Base-by-base conservation (phyloP, 805 yeast species). In the Sugiyamaella chiloensis region DNA sequence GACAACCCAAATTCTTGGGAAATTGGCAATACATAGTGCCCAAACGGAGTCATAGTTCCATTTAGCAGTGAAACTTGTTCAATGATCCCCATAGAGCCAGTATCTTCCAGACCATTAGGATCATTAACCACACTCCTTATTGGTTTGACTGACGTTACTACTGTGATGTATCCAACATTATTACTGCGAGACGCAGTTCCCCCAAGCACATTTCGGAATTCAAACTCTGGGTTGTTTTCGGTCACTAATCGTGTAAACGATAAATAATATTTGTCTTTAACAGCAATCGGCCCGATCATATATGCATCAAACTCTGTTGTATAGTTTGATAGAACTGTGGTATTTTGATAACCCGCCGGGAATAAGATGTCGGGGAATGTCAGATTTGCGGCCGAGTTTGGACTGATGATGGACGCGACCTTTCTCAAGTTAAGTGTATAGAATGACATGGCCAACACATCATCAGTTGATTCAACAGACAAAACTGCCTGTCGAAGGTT, bases 81-180 rank as follows among this genome's bases (percentile, higher is more conserved):
- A 9, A 53, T 37, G 23, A 54, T 39, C 4, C 46, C 53, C 56
- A 52, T 52, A 8, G 36, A 42, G n/a, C 55, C 52, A 9, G 31
- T 31, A n/a, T 42, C 46, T 17, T 46, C 53, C 2, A 52, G 29
- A 7, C 48, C 50, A 24, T 32, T 42, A 0, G 73, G 64, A 42
- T 70, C 73, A 40, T 68, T 66, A 8, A 72, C 62, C 2, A 72
- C 71, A 8, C 63, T 48, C 32, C 60, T 47, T 24, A 79, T 52
- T 3, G 75, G 59, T 35, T 72, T 72, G 0, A 81, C 80, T 40
- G 71, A 65, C 64, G 78, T 65, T 0, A 79, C 63, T 5, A 86
- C 79, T 0, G 93, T 76, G 36, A 88, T 57, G 61, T 78, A 87
- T 0, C 96, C 96, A 2, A 53, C 51, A 17, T 42, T 42, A 29